A percentile compares a stretch with the other conserved stretches of the same genome.
Evolutionary conservation across 352 stramenopile genomes (phyloP).

Genomic region (Elongisporangium undulatum): DNA sequence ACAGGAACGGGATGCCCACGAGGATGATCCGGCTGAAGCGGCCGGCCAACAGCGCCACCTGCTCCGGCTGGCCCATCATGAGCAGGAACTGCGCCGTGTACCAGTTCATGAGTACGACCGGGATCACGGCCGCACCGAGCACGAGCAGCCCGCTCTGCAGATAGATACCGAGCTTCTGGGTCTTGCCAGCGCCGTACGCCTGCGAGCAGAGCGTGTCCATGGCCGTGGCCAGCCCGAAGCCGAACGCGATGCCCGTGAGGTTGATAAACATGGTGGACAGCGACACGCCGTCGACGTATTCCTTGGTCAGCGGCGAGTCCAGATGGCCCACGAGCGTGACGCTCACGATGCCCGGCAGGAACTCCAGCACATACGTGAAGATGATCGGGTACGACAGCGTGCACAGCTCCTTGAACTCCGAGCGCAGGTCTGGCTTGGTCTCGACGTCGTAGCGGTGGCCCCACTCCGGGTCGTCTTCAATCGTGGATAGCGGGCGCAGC

Average conservation of each 20-base stretch:
- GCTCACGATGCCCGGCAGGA: slow-evolving; percentile 58
- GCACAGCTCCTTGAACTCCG: slow-evolving; percentile 36
- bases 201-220: slow-evolving; percentile 89
- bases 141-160: slow-evolving; percentile 77
- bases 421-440: slow-evolving; percentile 11
- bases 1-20: slow-evolving; percentile 77
- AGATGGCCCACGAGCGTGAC: slow-evolving; percentile 67
- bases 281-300: slow-evolving; percentile 65
- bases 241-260: slow-evolving; percentile 69
- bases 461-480: slow-evolving; percentile 25
- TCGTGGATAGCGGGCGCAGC: slow-evolving; percentile 22
- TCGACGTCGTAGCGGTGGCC: slow-evolving; percentile 13
- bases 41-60: slow-evolving; percentile 69
- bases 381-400: slow-evolving; percentile 56
- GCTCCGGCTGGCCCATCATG: slow-evolving; percentile 52
- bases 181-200: slow-evolving; percentile 69
- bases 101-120: slow-evolving; percentile 72
- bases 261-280: slow-evolving; percentile 82
- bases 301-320: slow-evolving; percentile 60
- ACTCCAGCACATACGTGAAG: slow-evolving; percentile 72
- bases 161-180: slow-evolving; percentile 78
- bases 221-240: slow-evolving; percentile 75
- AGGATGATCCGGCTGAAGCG: slow-evolving; percentile 69
- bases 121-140: slow-evolving; percentile 42
- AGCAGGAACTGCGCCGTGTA: slow-evolving; percentile 62